Base-by-base conservation (phyloP, 2,329 filamentous ascomycete genomes). In the Cytospora leucostoma region DNA sequence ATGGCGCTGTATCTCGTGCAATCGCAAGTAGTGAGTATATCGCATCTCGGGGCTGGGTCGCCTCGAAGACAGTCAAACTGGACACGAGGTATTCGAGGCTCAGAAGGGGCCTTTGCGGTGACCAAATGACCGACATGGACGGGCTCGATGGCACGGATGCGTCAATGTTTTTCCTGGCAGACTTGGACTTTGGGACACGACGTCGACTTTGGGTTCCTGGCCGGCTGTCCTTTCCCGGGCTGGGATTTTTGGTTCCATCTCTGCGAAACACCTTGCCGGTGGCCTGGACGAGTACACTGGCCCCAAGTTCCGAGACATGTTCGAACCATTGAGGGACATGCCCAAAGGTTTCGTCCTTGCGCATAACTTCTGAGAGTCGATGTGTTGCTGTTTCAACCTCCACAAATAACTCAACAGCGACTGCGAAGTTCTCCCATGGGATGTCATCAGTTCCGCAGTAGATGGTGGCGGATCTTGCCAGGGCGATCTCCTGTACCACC, bases 401-500 rank as follows among this genome's bases (percentile, higher is more conserved):
- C 5, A 76, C 73, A 33, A 78, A 76, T 1, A 78, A 69, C 50
- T 73, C 71, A 7, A 78, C 74, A 1, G 76, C 76, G 13, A 73
- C 71, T 1, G 75, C 73, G 32, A 80, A 74, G 1, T 75, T 68
- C 6, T 67, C 61, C 77, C 77, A 79, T 1, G 67, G 53, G 6
- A 79, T 73, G 1, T 58, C 58, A 4, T 77, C 70, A 0, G 63
- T 44, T 1, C 78, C 78, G 65, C 77, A 79, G 53, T 75, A 73
- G 0, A 81, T 68, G 4, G 65, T 69, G 6, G 74, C 74, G 4
- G 67, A 65, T 34, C 65, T 66, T 0, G 77, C 76, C 33, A 77
- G 69, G 0, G 74, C 72, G 15, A 80, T 73, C 65, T 79, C 78
- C 65, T 80, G 77, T 0, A 80, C 72, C 1, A 80, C 74, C 78